A percentile compares a stretch with the other conserved stretches of the same genome.
Evolutionary conservation across 306 rosid genomes (phyloP).

Genomic region (Morella rubra): DNA sequence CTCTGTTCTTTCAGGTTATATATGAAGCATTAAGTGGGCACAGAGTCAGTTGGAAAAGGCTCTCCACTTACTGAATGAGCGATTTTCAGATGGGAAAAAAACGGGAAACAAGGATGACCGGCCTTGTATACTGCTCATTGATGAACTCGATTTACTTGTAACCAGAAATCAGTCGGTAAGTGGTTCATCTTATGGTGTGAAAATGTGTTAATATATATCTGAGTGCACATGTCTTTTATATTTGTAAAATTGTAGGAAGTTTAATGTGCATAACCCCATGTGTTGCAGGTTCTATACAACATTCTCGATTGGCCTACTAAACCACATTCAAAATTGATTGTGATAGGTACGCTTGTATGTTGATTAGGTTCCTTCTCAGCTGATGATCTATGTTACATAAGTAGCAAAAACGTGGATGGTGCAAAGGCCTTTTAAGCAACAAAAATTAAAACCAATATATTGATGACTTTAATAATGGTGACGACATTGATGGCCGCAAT

Average conservation of each 20-base stretch:
- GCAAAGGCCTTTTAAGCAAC: not conserved
- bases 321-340: constrained; percentile 82
- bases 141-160: constrained; percentile 95
- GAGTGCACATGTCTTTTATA: constrained; percentile 1
- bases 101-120: constrained; percentile 59
- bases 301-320: constrained; percentile 98
- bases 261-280: constrained; percentile 2
- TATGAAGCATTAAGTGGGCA: constrained; percentile 88
- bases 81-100: constrained; percentile 74
- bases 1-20: constrained; percentile 60
- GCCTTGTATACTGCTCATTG: constrained; percentile 93
- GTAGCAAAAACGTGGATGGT: not conserved
- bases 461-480: constrained; percentile 18
- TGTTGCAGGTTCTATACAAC: constrained; percentile 75
- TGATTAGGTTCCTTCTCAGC: constrained; percentile 3
- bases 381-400: not conserved
- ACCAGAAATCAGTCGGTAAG: constrained; percentile 96
- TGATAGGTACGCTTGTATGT: constrained; percentile 58
- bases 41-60: constrained; percentile 93
- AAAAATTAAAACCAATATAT: constrained; percentile 14
- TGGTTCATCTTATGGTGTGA: constrained; percentile 26
- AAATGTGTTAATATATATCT: constrained; percentile 4
- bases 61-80: constrained; percentile 71
- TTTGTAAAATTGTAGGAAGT: constrained; percentile 9
- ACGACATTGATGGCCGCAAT: constrained; percentile 22